Evolutionary conservation across 768 basidiomycete species (phyloP).

Genomic region (Pilatotrama ljubarskyi): DNA sequence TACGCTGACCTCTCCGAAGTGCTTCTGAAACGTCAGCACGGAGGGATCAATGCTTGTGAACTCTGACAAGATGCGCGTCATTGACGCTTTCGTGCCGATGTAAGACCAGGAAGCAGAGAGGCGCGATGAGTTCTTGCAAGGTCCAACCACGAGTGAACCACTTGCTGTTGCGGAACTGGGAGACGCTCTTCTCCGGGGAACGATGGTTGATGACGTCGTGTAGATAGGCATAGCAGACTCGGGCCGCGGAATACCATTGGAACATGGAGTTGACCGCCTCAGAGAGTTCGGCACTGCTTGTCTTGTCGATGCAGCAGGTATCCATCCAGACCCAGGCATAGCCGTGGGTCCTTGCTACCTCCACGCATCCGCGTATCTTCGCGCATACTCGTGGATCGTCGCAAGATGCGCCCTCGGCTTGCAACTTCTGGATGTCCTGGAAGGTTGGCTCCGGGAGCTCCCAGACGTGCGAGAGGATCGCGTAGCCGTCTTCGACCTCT

Average conservation of each 20-base stretch:
- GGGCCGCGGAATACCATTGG: neutral
- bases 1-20: neutral
- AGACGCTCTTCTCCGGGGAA: neutral
- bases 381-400: too few species aligned
- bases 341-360: neutral
- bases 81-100: neutral
- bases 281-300: too few species aligned
- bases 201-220: neutral
- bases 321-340: conserved; percentile 6
- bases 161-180: neutral
- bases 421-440: conserved; percentile 5
- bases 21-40: neutral
- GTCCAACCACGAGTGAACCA: too few species aligned
- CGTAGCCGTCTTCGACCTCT: conserved; percentile 1
- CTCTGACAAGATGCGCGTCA: neutral
- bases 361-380: neutral
- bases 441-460: neutral
- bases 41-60: neutral
- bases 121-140: too few species aligned
- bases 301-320: conserved; percentile 11
- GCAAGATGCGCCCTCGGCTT: too few species aligned
- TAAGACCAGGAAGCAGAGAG: neutral
- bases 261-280: conserved; percentile 13
- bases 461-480: conserved; percentile 15
- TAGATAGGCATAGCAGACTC: conserved; percentile 1